Base-by-base conservation (phyloP, 2,329 filamentous ascomycete species). In the Verticillium nubilum region DNA sequence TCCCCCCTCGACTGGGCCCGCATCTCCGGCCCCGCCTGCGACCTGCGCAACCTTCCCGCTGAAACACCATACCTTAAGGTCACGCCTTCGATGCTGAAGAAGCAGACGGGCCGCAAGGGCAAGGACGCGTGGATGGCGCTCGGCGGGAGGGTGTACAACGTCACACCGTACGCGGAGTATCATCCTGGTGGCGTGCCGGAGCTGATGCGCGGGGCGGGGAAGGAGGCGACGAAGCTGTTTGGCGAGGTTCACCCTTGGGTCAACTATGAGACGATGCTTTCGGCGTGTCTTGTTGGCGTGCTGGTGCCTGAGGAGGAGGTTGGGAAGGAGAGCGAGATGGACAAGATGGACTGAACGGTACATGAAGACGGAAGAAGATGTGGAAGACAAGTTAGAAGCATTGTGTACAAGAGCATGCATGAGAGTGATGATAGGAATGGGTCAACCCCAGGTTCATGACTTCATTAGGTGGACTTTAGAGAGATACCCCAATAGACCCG, bases 1-100 rank as follows among this genome's bases (percentile, higher is more conserved):
- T 97, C 92, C 2, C 94, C 95, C 0, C 86, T 99, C 13, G 95
- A 99, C 82, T 99, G 95, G 95, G 95, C 95, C 13, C 86, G 89
- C 5, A 83, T 97, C 1, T 84, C 86, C 1, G 80, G 81, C 23
- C 86, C 88, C 2, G 76, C 76, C 29, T 79, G 84, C 29, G 88
- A 92, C 63, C 84, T 92, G 27, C 88, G 89, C n/a, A 85, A 85
- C 42, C 64, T 89, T 62, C 67, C 83, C 64, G 64, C 80, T 1
- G 71, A 74, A 6, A 75, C 79, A 3, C 77, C 82, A 60, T 80
- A 86, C 79, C 76, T 91, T 50, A 86, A 90, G 53, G 92, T 99
- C 35, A 91, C 93, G 5, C 93, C 94, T 1, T 87, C 87, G 5
- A 85, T 91, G 81, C 81, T 99, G 13, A 89, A 88, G 70, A 75